Evolutionary conservation across 495 filamentous ascomycete species (phyloP).

Genomic region (Bathelium albidoporum): DNA sequence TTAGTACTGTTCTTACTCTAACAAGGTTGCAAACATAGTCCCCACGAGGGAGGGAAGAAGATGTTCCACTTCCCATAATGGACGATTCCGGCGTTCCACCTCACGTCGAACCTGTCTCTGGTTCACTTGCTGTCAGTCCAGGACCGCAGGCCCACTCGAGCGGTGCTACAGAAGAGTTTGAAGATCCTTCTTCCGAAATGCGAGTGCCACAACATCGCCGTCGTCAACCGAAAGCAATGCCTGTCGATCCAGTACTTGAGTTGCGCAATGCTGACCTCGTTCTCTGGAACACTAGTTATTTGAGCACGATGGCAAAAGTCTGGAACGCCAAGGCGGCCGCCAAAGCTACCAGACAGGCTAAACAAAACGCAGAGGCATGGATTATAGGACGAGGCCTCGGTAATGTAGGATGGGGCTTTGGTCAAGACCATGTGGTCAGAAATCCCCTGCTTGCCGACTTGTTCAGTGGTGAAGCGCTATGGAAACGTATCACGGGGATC

Average conservation of each 20-base stretch:
- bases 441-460: slow-evolving; percentile 1
- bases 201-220: slow-evolving; percentile 11
- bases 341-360: slow-evolving; percentile 20
- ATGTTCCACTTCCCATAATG: slow-evolving; percentile 6
- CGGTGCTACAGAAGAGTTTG: slow-evolving; percentile 18
- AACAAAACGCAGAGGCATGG: slow-evolving; percentile 32
- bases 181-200: slow-evolving; percentile 10
- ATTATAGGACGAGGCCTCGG: slow-evolving; percentile 31
- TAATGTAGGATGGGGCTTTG: slow-evolving; percentile 44
- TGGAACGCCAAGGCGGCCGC: slow-evolving; percentile 14
- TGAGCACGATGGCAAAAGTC: slow-evolving; percentile 27
- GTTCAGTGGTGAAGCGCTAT: slow-evolving; percentile 48
- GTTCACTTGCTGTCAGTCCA: background rate
- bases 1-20: background rate
- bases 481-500: slow-evolving; percentile 35
- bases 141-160: background rate
- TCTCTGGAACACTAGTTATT: slow-evolving; percentile 29
- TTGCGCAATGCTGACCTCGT: slow-evolving; percentile 28
- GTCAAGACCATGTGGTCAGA: slow-evolving; percentile 37
- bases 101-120: background rate
- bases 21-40: background rate
- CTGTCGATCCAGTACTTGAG: slow-evolving; percentile 23
- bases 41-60: background rate
- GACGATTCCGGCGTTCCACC: slow-evolving; percentile 9
- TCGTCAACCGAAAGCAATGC: slow-evolving; percentile 16